Evolutionary conservation across 306 rosid species (phyloP).

Genomic region (Gastrolobium bilobum): DNA sequence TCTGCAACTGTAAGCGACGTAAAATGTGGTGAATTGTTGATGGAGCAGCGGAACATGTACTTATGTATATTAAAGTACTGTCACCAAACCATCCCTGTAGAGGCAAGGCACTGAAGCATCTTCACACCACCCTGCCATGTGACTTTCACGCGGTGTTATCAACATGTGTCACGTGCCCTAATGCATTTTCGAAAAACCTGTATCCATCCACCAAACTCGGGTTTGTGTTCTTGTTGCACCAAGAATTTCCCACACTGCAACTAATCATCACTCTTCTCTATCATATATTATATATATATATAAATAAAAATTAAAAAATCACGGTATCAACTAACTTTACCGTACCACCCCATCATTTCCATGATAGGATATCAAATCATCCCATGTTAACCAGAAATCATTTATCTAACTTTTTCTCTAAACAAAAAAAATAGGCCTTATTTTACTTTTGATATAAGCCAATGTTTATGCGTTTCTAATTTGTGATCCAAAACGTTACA

Average conservation of each 20-base stretch:
- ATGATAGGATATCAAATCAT: constrained; percentile 47
- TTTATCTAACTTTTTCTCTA: neutral
- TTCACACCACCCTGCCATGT: constrained; percentile 48
- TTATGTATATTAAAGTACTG: constrained; percentile 45
- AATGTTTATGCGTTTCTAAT: constrained; percentile 26
- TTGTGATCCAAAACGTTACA: constrained; percentile 36
- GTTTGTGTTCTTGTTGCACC: constrained; percentile 49
- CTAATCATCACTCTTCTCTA: constrained; percentile 32
- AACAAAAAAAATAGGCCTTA: constrained; percentile 29
- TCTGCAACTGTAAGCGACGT: constrained; percentile 60
- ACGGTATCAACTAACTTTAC: constrained; percentile 20
- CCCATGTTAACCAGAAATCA: constrained; percentile 38
- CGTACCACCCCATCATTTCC: constrained; percentile 46
- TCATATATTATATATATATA: neutral
- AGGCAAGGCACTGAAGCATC: constrained; percentile 48
- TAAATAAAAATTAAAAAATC: neutral
- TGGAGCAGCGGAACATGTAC: constrained; percentile 54
- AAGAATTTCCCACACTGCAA: constrained; percentile 22
- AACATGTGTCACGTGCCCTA: constrained; percentile 49
- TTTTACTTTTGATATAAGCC: constrained; percentile 47
- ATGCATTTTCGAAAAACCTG: neutral
- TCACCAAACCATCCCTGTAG: constrained; percentile 48
- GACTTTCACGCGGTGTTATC: constrained; percentile 54
- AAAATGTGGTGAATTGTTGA: constrained; percentile 58
- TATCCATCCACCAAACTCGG: constrained; percentile 45